Percentiles rank a stretch among this genome's conserved stretches.
These are phyloP conservation scores for Colletotrichum lentis DNA, from an alignment of 2,329 filamentous ascomycete genomes.

Conservation along the genomic window DNA sequence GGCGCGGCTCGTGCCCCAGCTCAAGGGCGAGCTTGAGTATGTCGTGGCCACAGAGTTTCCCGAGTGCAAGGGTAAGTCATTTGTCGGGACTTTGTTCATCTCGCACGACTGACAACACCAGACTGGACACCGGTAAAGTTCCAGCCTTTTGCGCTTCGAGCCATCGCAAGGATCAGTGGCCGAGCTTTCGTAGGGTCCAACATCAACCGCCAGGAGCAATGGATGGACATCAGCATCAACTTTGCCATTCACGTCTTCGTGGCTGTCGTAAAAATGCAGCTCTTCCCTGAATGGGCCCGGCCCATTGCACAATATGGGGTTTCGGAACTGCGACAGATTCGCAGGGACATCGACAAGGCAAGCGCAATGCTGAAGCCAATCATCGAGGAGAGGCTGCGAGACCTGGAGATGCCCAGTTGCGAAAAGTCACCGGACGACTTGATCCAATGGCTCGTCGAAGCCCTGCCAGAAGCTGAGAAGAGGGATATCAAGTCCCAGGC, in stretches of 20 bases:
- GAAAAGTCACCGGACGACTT: conserved; percentile 53
- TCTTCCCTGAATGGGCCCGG: conserved; percentile 60
- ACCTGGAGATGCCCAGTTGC: conserved; percentile 49
- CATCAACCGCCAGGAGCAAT: conserved; percentile 61
- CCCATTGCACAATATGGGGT: conserved; percentile 57
- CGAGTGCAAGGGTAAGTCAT: conserved; percentile 51
- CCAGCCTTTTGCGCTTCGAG: conserved; percentile 60
- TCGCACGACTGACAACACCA: conserved; percentile 39
- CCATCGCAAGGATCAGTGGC: conserved; percentile 62
- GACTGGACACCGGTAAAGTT: conserved; percentile 65
- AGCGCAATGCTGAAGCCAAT: conserved; percentile 56
- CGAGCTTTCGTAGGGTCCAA: conserved; percentile 61
- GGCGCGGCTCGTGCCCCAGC: conserved; percentile 54
- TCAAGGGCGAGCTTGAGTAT: conserved; percentile 58
- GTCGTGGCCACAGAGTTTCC: conserved; percentile 58
- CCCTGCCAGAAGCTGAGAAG: conserved; percentile 51
- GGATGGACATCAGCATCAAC: conserved; percentile 62
- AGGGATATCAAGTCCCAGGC: conserved; percentile 50
- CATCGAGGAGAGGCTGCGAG: conserved; percentile 55
- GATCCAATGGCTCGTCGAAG: conserved; percentile 56
- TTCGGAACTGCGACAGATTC: conserved; percentile 56
- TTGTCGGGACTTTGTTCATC: not conserved
- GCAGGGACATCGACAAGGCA: conserved; percentile 53
- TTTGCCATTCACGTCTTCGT: conserved; percentile 60
- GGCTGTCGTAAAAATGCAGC: conserved; percentile 59